phyloP scores from a whole-genome alignment of 768 basidiomycete genomes.

The Rhizopogon sp. region DNA sequence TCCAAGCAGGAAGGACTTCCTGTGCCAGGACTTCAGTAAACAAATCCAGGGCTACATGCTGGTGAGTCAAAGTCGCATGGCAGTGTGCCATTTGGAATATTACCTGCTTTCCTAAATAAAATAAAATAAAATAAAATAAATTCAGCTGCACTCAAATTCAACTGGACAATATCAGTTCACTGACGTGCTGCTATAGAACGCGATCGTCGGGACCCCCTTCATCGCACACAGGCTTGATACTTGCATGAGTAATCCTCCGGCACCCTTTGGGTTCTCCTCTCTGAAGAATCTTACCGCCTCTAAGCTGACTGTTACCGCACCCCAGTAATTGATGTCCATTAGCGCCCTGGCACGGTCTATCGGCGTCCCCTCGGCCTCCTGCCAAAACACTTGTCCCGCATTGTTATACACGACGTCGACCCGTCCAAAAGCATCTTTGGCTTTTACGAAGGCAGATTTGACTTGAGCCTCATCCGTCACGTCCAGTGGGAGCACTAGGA shows the following conservation, averaged over 20 bases:
- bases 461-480: conserved; percentile 20
- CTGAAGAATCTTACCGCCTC: conserved; percentile 27
- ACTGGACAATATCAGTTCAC: background rate
- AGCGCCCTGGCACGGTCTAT: conserved; percentile 21
- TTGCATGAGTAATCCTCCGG: conserved; percentile 29
- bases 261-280: conserved; percentile 20
- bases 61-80: background rate
- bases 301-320: conserved; percentile 15
- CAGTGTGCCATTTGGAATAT: background rate
- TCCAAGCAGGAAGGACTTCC: background rate
- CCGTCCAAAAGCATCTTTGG: conserved; percentile 22
- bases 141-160: background rate
- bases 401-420: conserved; percentile 25
- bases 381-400: conserved; percentile 18
- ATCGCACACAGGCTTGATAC: conserved; percentile 19
- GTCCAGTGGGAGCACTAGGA: conserved; percentile 26
- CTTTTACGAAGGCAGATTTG: conserved; percentile 11
- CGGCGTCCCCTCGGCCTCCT: conserved; percentile 21
- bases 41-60: background rate
- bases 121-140: no score
- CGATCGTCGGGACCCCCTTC: background rate
- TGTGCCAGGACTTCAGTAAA: background rate
- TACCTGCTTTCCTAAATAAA: background rate
- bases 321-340: conserved; percentile 32
- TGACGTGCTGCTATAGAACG: conserved; percentile 21